phyloP scores from a whole-genome alignment of 2,329 filamentous ascomycete species.

The Mariannaea sp. region DNA sequence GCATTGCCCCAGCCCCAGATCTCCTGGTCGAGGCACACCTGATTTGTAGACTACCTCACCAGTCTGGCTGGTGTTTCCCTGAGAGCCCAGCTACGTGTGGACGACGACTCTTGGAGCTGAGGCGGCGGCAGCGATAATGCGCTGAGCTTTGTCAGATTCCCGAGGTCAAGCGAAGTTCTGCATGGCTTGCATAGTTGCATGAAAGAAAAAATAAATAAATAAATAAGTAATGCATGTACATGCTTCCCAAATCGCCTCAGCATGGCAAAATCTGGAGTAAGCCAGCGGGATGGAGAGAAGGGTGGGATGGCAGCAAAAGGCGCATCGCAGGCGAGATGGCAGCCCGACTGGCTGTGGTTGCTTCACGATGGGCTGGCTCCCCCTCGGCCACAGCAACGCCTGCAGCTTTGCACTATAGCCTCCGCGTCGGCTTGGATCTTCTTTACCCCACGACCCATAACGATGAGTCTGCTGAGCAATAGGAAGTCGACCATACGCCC shows the following conservation, averaged over 20 bases:
- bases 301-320: constrained; percentile 13
- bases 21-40: constrained; percentile 1
- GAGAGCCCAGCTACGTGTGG: constrained; percentile 1
- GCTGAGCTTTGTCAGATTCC: constrained; percentile 12
- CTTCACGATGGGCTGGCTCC: constrained; percentile 14
- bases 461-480: constrained; percentile 31
- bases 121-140: constrained; percentile 10
- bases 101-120: background rate
- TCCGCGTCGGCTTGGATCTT: constrained; percentile 8
- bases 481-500: constrained; percentile 33
- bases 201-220: background rate
- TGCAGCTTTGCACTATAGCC: constrained; percentile 11
- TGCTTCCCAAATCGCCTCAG: background rate
- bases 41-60: constrained; percentile 12
- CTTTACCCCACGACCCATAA: constrained; percentile 31
- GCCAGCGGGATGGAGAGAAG: too few species aligned
- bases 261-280: constrained; percentile 17
- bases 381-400: constrained; percentile 20
- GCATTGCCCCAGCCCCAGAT: constrained; percentile 16
- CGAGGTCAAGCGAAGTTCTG: constrained; percentile 10
- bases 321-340: constrained; percentile 16
- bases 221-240: too few species aligned
- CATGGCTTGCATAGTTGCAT: constrained; percentile 14
- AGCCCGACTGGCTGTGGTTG: constrained; percentile 15
- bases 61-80: constrained; percentile 3